A percentile compares a stretch with the other conserved stretches of the same genome.
These are phyloP conservation scores for Fusarium temperatum DNA, from an alignment of 2,329 filamentous ascomycete species.

Conservation along the genomic window DNA sequence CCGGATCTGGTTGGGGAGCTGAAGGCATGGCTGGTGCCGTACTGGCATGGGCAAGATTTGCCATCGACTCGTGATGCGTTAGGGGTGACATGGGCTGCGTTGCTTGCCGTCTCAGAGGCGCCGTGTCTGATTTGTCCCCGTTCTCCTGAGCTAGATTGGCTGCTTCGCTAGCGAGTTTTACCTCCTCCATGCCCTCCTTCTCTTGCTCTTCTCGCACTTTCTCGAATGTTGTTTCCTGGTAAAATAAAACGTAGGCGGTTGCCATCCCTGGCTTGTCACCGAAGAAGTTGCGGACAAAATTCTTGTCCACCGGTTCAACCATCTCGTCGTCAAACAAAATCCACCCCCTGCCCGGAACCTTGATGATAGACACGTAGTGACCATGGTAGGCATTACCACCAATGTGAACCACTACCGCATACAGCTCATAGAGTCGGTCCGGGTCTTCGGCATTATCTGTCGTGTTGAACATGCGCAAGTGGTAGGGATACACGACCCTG, in stretches of 20 bases:
- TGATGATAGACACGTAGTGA: constrained; percentile 97
- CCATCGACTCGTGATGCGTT: constrained; percentile 62
- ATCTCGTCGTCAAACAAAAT: constrained; percentile 97
- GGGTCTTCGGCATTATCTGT: constrained; percentile 94
- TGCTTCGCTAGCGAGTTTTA: constrained; percentile 63
- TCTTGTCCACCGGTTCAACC: constrained; percentile 97
- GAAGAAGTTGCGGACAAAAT: constrained; percentile 96
- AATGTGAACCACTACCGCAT: constrained; percentile 97
- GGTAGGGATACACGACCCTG: constrained; percentile 95
- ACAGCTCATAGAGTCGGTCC: constrained; percentile 93
- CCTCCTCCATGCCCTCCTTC: constrained; percentile 75
- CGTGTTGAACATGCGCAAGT: constrained; percentile 96
- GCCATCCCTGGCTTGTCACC: constrained; percentile 91
- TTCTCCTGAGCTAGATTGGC: constrained; percentile 64
- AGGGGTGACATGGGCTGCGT: constrained; percentile 58
- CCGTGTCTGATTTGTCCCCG: constrained; percentile 55
- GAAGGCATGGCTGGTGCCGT: constrained; percentile 63
- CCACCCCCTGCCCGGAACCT: constrained; percentile 96
- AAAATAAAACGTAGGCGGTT: constrained; percentile 96
- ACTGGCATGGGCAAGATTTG: constrained; percentile 70
- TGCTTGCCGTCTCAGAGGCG: constrained; percentile 58
- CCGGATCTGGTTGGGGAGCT: constrained; percentile 21
- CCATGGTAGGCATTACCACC: constrained; percentile 96
- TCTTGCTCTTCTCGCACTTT: constrained; percentile 81
- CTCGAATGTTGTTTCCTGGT: constrained; percentile 85